These are phyloP conservation scores for Cyclotella choctawhatcheeana DNA, from an alignment of 108 stramenopile genomes.

Conservation along the genomic window DNA sequence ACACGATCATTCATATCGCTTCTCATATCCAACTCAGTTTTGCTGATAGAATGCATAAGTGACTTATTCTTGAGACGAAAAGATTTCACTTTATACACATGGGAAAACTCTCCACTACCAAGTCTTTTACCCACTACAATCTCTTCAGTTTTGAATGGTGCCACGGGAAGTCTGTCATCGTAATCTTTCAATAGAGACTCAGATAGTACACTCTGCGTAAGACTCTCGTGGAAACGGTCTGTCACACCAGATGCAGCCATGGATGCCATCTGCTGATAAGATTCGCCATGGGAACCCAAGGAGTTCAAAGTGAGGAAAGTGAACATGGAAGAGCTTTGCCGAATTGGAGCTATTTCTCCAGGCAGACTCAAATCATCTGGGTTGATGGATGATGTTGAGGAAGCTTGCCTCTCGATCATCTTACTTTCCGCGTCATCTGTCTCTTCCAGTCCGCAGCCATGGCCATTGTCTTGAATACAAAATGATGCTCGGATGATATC, in stretches of 20 bases:
- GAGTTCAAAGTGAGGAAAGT: too few relatives aligned
- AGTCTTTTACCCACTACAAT: slow-evolving; percentile 28
- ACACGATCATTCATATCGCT: background rate
- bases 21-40: background rate
- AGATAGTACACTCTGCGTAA: too few relatives aligned
- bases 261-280: slow-evolving; percentile 21
- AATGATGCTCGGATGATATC: too few relatives aligned
- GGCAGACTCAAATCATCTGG: too few relatives aligned
- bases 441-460: too few relatives aligned
- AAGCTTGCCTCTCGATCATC: too few relatives aligned
- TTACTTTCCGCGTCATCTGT: too few relatives aligned
- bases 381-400: too few relatives aligned
- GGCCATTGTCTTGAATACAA: too few relatives aligned
- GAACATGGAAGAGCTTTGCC: too few relatives aligned
- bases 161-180: slow-evolving; percentile 9
- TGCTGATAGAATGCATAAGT: background rate
- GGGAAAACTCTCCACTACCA: slow-evolving; percentile 34
- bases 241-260: slow-evolving; percentile 6
- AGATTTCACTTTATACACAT: slow-evolving; percentile 15
- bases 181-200: slow-evolving; percentile 16
- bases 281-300: too few relatives aligned
- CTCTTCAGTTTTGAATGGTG: slow-evolving; percentile 23
- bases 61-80: background rate
- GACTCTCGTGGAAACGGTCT: slow-evolving; percentile 7
- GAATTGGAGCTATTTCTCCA: too few relatives aligned